Conservation (phyloP, 345 rosid genomes). For the Reutealis trisperma region DNA sequence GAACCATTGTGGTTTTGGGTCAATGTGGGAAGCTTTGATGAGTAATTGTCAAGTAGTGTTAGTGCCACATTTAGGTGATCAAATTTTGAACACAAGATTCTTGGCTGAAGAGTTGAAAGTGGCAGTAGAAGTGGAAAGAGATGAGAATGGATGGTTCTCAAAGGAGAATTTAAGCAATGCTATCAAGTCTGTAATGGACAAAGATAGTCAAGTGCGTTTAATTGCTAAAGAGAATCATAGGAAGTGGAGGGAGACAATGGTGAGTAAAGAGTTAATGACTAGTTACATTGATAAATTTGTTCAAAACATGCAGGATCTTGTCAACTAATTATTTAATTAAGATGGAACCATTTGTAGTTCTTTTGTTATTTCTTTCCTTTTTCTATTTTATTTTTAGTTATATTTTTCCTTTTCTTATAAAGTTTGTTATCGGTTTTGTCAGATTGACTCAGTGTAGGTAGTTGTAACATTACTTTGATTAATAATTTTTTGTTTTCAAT, state of each 20-base stretch:
- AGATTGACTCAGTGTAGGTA: too few species aligned
- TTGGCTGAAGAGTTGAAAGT: slow-evolving; percentile 43
- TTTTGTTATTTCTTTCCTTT: too few species aligned
- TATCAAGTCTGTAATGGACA: slow-evolving; percentile 23
- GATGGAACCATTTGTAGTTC: too few species aligned
- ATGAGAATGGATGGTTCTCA: slow-evolving; percentile 24
- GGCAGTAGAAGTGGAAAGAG: slow-evolving; percentile 43
- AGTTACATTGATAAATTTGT: slow-evolving; percentile 47
- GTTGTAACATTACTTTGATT: too few species aligned
- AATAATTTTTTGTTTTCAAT: too few species aligned
- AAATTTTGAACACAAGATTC: slow-evolving; percentile 43
- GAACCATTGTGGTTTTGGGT: slow-evolving; percentile 31
- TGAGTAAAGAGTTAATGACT: slow-evolving; percentile 32
- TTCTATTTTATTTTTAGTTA: too few species aligned
- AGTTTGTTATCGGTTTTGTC: too few species aligned
- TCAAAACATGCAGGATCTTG: slow-evolving; percentile 36
- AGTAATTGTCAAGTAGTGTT: slow-evolving; percentile 41
- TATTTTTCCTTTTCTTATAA: too few species aligned
- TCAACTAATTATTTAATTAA: slow-evolving; percentile 8
- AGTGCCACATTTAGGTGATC: slow-evolving; percentile 45
- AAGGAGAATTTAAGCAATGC: slow-evolving; percentile 24
- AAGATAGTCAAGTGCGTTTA: slow-evolving; percentile 43
- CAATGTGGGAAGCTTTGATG: slow-evolving; percentile 51
- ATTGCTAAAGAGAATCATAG: slow-evolving; percentile 46
- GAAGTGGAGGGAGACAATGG: slow-evolving; percentile 39